Evolutionary conservation across 306 rosid species (phyloP), one percentile per base, ranked within the genome.

Genomic region (Prunus davidiana): DNA sequence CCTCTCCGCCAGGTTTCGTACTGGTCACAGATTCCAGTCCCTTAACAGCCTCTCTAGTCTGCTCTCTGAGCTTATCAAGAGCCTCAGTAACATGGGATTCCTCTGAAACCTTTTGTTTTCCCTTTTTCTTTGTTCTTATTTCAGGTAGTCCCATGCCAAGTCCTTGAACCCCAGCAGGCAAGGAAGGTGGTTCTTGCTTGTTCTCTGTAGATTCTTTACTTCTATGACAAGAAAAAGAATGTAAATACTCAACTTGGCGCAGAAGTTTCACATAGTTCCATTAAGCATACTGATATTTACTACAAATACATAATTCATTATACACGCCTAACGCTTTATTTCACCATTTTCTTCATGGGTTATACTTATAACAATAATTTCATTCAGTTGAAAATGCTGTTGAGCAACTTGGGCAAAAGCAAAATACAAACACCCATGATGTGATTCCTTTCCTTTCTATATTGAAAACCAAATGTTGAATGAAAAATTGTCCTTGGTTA

Each of bases 101-200:
- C 80, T 83, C 91, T 9, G 94, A 86, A 75, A 80, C 88, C 87
- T 82, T 86, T 56, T 87, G 90, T 57, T 93, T 93, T 28, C 94
- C 96, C 76, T 87, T 91, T 62, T 87, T 92, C 96, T 90, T 95
- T 63, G 72, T 81, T 83, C 85, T 89, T 74, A 89, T 80, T 83
- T 92, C 97, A 24, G 98, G 97, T 60, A 93, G 74, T 3, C 97
- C 98, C 87, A 84, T 69, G 25, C 97, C 98, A 67, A 95, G 84
- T 49, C 98, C 98, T 74, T 90, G 95, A 79, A 92, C 84, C 72
- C 91, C 90, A 15, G 91, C 70, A 18, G 90, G 92, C 47, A 91
- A 67, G 28, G 89, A 52, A 47, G 82, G 76, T 45, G 28, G 7
- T 32, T 81, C 87, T 76, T 80, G 81, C 68, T 80, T 84, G 49